phyloP scores from a whole-genome alignment of 139 green algal species.

The Chlorella sp. region DNA sequence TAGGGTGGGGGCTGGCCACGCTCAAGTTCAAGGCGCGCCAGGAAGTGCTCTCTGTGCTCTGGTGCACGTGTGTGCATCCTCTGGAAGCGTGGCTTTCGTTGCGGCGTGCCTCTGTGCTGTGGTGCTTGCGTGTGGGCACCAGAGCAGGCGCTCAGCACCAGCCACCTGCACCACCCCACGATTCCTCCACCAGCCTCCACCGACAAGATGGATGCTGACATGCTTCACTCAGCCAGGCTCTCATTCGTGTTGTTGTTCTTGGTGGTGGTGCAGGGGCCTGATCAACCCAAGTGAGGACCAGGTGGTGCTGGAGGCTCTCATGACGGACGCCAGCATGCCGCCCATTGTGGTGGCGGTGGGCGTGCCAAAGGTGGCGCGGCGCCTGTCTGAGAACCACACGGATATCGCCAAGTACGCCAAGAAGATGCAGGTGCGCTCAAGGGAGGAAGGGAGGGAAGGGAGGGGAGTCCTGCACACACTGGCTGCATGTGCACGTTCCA shows the following conservation, averaged over 20 bases:
- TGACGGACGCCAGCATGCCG: conserved; percentile 37
- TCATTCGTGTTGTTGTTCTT: no score
- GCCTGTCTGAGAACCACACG: conserved; percentile 9
- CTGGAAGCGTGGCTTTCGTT: no score
- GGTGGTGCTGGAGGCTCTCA: conserved; percentile 27
- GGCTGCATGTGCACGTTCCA: conserved; percentile 9
- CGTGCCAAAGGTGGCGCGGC: conserved; percentile 8
- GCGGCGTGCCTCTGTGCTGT: no score
- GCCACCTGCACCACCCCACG: no score
- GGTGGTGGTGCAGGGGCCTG: conserved; percentile 9
- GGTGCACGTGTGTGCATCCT: no score
- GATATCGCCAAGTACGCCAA: conserved; percentile 19
- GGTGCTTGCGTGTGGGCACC: no score
- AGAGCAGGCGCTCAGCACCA: no score
- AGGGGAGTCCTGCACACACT: background rate
- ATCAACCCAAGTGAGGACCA: conserved; percentile 4
- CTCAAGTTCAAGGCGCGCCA: conserved; percentile 29
- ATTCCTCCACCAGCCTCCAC: no score
- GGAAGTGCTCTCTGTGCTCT: conserved; percentile 23
- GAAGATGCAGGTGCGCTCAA: background rate
- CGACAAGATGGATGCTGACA: no score
- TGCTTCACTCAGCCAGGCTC: no score
- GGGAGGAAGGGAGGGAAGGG: background rate
- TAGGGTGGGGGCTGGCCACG: no score
- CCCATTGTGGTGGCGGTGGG: conserved; percentile 33